A percentile compares a stretch with the other conserved stretches of the same genome.
phyloP scores from a whole-genome alignment of 371 early-diverging fungal species.

The Apophysomyces elegans region DNA sequence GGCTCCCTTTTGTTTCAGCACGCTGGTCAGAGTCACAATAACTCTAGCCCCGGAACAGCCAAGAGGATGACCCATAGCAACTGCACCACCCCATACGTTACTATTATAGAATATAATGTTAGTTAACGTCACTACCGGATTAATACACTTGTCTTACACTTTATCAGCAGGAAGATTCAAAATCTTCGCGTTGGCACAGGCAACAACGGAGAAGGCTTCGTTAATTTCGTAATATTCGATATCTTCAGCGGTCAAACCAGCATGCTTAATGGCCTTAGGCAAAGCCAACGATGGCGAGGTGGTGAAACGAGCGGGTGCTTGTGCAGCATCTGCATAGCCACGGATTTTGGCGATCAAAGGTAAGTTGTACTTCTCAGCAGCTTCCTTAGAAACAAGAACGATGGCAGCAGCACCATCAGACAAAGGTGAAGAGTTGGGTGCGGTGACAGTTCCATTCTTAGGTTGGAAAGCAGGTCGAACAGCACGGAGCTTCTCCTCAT shows the following conservation, averaged over 20 bases:
- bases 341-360: slow-evolving; percentile 77
- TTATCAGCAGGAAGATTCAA: slow-evolving; percentile 74
- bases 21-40: slow-evolving; percentile 80
- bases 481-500: slow-evolving; percentile 80
- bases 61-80: slow-evolving; percentile 97
- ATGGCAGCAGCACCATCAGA: slow-evolving; percentile 96
- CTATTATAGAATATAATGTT: slow-evolving; percentile 18
- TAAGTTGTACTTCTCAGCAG: slow-evolving; percentile 76
- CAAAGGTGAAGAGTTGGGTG: slow-evolving; percentile 94
- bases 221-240: slow-evolving; percentile 93
- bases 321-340: slow-evolving; percentile 79
- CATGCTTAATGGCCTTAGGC: slow-evolving; percentile 88
- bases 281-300: slow-evolving; percentile 92
- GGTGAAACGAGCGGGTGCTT: slow-evolving; percentile 88
- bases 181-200: slow-evolving; percentile 87
- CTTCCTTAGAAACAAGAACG: slow-evolving; percentile 80
- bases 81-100: slow-evolving; percentile 96
- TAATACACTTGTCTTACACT: slow-evolving; percentile 46
- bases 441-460: slow-evolving; percentile 91
- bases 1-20: slow-evolving; percentile 70
- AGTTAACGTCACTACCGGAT: background rate
- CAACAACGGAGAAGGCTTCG: slow-evolving; percentile 98
- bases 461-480: slow-evolving; percentile 90
- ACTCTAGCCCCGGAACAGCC: slow-evolving; percentile 97
- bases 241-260: slow-evolving; percentile 68